These are phyloP conservation scores for Leishmania aethiopica DNA, from an alignment of 208 protist genomes.

Conservation along the genomic window DNA sequence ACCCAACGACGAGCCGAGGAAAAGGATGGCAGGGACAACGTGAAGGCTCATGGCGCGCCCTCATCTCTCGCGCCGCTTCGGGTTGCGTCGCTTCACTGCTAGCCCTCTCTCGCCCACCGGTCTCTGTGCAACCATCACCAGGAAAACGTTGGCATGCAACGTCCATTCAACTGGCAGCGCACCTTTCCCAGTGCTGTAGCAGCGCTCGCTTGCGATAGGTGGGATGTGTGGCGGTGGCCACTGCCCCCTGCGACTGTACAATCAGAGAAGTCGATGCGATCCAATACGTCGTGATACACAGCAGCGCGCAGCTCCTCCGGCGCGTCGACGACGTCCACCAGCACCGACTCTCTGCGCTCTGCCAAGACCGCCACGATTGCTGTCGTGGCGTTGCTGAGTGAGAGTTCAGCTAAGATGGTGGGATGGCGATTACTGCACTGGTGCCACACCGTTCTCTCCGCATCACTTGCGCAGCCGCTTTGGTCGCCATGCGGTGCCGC, in stretches of 20 bases:
- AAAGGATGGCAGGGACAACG: not conserved
- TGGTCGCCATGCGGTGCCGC: not conserved
- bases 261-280: conserved; percentile 43
- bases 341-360: conserved; percentile 29
- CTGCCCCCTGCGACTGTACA: conserved; percentile 20
- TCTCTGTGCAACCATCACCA: conserved; percentile 31
- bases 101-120: not conserved
- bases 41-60: not conserved
- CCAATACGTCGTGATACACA: conserved; percentile 47
- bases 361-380: conserved; percentile 48
- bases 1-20: not conserved
- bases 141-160: conserved; percentile 23
- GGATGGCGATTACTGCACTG: not conserved
- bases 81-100: not conserved
- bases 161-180: conserved; percentile 54
- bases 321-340: conserved; percentile 37
- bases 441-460: not conserved
- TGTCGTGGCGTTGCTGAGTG: not conserved
- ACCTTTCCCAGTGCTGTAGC: not conserved
- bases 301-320: conserved; percentile 56
- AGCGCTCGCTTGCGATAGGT: not conserved
- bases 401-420: too few species aligned
- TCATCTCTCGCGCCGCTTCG: not conserved
- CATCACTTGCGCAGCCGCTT: not conserved
- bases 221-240: not conserved